Conservation (phyloP, 495 filamentous ascomycete species). For the Lasiosphaeriaceae sp. region DNA sequence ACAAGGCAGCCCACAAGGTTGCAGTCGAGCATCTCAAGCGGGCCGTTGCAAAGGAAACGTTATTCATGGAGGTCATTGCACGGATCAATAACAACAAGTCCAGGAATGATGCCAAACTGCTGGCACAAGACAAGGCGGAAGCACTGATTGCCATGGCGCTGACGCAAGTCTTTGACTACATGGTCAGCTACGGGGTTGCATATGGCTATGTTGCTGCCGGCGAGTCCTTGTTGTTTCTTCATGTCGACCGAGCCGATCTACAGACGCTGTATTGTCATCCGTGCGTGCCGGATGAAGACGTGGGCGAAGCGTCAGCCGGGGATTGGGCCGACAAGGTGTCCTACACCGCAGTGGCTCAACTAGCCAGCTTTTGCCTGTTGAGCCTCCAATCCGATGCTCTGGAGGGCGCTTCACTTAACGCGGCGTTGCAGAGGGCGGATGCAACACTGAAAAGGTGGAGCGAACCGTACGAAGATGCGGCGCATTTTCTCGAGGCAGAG, state of each 20-base stretch:
- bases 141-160: not conserved
- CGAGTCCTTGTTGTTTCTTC: not conserved
- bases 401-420: not conserved
- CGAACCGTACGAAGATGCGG: not conserved
- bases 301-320: not conserved
- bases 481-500: not conserved
- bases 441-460: not conserved
- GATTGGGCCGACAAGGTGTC: not conserved
- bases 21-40: not conserved
- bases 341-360: not conserved
- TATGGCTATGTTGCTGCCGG: not conserved
- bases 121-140: not conserved
- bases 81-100: not conserved
- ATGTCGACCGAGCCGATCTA: not conserved
- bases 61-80: not conserved
- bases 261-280: slow-evolving; percentile 1
- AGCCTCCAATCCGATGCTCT: slow-evolving; percentile 1
- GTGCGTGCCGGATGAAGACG: not conserved
- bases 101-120: not conserved
- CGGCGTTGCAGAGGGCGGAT: not conserved
- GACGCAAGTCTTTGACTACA: slow-evolving; percentile 1
- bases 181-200: not conserved
- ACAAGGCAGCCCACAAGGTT: not conserved
- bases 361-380: slow-evolving; percentile 1
- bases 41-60: not conserved